Conservation (phyloP, 1,139 yeast genomes). For the Casaregolazyma lundiana region DNA sequence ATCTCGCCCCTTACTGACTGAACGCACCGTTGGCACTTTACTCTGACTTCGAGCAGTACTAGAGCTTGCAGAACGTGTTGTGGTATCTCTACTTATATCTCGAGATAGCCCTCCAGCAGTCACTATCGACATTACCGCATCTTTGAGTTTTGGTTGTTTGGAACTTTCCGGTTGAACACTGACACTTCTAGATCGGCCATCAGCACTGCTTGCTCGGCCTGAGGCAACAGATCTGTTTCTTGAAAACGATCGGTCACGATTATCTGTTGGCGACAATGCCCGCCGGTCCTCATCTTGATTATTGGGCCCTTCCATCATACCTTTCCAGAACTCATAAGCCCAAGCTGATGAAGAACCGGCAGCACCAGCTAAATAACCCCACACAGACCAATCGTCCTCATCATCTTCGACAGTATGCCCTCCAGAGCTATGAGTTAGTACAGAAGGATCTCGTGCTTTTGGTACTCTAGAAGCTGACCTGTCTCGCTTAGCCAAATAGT, state of each 20-base stretch:
- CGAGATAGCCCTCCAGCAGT: conserved; percentile 4
- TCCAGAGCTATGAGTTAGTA: not conserved
- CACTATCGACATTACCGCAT: conserved; percentile 21
- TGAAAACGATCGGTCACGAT: not conserved
- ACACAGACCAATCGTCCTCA: not conserved
- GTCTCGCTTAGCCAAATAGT: not conserved
- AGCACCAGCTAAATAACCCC: not conserved
- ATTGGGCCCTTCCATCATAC: not conserved
- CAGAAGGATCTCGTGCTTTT: not conserved
- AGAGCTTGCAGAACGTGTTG: not conserved
- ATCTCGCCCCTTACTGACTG: not conserved
- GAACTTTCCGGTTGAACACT: conserved; percentile 8
- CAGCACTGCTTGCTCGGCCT: not conserved
- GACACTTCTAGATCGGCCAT: not conserved
- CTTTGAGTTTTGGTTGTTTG: conserved; percentile 17
- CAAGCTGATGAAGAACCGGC: not conserved
- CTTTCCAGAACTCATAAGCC: not conserved
- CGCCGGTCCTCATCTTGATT: not conserved
- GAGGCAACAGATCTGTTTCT: not conserved
- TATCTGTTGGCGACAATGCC: not conserved
- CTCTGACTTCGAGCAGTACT: not conserved
- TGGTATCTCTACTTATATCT: not conserved
- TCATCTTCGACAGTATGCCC: not conserved
- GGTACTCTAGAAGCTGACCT: not conserved
- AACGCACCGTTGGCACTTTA: not conserved